Base-by-base conservation (phyloP, 169 alveolate species). In the Plasmodium gallinaceum region DNA sequence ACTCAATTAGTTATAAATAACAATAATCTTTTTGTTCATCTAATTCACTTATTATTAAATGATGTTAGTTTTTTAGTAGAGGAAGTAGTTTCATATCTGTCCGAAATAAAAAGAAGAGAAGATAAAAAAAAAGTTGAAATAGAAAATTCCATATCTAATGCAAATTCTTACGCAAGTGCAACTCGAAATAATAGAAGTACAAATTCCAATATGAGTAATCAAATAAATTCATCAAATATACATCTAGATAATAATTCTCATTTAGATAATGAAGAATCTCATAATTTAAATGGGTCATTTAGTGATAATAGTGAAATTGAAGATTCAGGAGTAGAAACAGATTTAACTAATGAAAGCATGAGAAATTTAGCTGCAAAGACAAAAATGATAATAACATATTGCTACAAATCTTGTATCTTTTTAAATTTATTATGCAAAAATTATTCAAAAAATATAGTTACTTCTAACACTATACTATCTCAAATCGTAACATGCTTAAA, bases 401-500 rank as follows among this genome's bases (percentile, higher is more conserved):
- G 96, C 1, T 90, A 78, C 9, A 91, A 94, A 70, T 90, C 96
- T 60, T 92, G 96, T 73, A 88, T 92, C 24, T 93, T 94, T 88
- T 83, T 94, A 54, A 57, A 95, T 76, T 70, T 88, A 37, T 88
- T 95, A 57, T 94, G 96, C 75, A 71, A 93, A 75, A 92, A 80
- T 69, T 92, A 86, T 94, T 86, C 88, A 92, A 45, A 48, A 22
- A 88, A 92, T 69, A 95, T 95, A 42, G 66, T 93, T 14, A 91
- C 90, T 52, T 83, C 94, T 6, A 85, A 95, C n/a, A 90, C 95
- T 26, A 88, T 95, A n/a, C 87, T 95, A 0, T 94, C 97, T 24
- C 97, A 95, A 89, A 95, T 94, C 0, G 96, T 96, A 32, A 95
- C 98, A 12, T 95, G 98, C 75, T 92, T 96, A 26, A 96, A 97